phyloP scores from a whole-genome alignment of 2,329 filamentous ascomycete species.

The Cercospora sp. region DNA sequence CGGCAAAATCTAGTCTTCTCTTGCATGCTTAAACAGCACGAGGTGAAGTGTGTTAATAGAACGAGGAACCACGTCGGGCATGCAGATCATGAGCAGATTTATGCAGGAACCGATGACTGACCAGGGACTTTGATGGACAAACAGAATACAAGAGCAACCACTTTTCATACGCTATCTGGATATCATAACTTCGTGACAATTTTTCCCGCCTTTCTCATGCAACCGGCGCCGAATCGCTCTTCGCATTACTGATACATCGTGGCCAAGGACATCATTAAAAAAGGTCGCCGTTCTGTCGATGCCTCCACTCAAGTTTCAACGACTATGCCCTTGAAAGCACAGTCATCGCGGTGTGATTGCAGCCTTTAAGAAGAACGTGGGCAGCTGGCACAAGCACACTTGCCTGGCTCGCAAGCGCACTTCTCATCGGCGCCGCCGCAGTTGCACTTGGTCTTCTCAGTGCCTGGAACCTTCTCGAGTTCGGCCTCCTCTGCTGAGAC shows the following conservation, averaged over 20 bases:
- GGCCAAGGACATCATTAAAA: constrained; percentile 1
- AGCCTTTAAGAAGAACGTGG: constrained; percentile 42
- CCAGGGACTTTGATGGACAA: constrained; percentile 9
- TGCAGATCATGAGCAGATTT: constrained; percentile 15
- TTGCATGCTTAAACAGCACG: not conserved
- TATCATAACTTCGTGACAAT: constrained; percentile 15
- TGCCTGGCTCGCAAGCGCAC: constrained; percentile 51
- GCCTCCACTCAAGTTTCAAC: not conserved
- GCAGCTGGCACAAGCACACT: constrained; percentile 52
- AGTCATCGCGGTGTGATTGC: not conserved
- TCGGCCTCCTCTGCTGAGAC: constrained; percentile 37
- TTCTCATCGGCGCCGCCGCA: constrained; percentile 48
- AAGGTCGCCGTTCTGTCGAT: constrained; percentile 12
- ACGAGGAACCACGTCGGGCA: not conserved
- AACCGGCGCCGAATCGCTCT: constrained; percentile 9
- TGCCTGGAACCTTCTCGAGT: constrained; percentile 55
- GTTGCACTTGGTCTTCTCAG: constrained; percentile 53
- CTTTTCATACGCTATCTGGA: constrained; percentile 6
- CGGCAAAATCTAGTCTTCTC: not conserved
- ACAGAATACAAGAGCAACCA: not conserved
- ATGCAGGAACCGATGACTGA: constrained; percentile 14
- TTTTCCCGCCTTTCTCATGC: not conserved
- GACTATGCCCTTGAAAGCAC: not conserved
- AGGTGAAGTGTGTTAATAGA: not conserved
- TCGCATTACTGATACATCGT: constrained; percentile 11